Base-by-base conservation (phyloP, 306 rosid species). In the Trichosanthes cucumerina region DNA sequence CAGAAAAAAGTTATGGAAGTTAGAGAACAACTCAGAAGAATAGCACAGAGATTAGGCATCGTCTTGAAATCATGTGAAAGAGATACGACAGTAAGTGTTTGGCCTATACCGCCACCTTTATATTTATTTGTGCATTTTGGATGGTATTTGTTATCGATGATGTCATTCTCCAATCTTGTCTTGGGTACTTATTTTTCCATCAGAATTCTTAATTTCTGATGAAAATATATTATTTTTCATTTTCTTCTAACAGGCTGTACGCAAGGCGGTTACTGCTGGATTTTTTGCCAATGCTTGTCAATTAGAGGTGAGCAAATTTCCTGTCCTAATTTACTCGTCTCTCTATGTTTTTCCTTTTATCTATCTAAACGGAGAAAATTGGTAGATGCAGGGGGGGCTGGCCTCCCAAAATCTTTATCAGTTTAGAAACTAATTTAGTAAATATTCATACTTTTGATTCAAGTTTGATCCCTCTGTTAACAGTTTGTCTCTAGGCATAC, bases 1-100 rank as follows among this genome's bases (percentile, higher is more conserved):
- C 90, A 94, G 97, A 92, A 87, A 84, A 94, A 94, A 79, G 96
- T 92, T 54, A 72, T 90, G 77, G 98, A 94, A 87, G 85, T 92
- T 80, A 89, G 98, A 86, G 97, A 85, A 78, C 98, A 94, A 81
- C 96, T 94, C 81, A 88, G 84, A 86, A 86, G 91, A 88, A 88
- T 86, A 78, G 94, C 93, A 31, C 91, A 91, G 82, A 92, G 96
- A 86, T 80, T 94, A 78, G 97, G 97, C 85, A 70, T 94, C 57
- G 83, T 73, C 83, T 82, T 92, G 60, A 92, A 89, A 86, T 92
- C 95, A 56, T 88, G 93, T 79, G 95, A 87, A 71, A 82, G 90
- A 83, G 93, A 94, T 81, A 86, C 86, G 56, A 88, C 79, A 91
- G 98, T 90, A 78, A 76, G 65, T 76, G 54, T 80, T 77, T 44